Percentiles rank a stretch among this genome's conserved stretches.
Conservation (phyloP, 305 asterid species). For the Coffea humblotiana region DNA sequence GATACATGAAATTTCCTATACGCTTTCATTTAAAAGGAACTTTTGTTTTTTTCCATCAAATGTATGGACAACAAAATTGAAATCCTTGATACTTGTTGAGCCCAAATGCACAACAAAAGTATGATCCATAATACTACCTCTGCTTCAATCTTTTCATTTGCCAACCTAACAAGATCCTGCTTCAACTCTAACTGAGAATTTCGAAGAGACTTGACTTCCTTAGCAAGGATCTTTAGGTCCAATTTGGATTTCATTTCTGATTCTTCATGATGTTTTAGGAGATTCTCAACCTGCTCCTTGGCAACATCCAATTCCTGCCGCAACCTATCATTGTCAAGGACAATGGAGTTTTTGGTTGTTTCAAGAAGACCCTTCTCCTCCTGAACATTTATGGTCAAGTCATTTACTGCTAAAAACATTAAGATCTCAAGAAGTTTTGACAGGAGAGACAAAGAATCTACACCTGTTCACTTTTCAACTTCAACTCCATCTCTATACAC, state of each 20-base stretch:
- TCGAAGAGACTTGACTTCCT: constrained; percentile 66
- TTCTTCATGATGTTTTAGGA: constrained; percentile 51
- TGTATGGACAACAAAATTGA: neutral
- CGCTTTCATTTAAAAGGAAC: neutral
- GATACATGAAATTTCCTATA: neutral
- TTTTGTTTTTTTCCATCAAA: neutral
- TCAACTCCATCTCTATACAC: constrained; percentile 53
- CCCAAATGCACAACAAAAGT: neutral
- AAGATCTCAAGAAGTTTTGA: neutral
- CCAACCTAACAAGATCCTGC: constrained; percentile 51
- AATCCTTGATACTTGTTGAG: neutral
- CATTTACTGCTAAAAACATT: constrained; percentile 10
- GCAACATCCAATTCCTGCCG: constrained; percentile 46
- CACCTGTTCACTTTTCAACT: constrained; percentile 55
- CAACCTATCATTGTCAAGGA: constrained; percentile 50
- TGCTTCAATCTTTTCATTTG: constrained; percentile 43
- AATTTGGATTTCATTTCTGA: constrained; percentile 49
- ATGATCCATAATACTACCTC: constrained; percentile 37
- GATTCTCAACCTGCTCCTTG: constrained; percentile 43
- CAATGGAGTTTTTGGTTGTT: constrained; percentile 29
- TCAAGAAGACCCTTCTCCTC: constrained; percentile 42
- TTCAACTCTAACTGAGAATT: constrained; percentile 51
- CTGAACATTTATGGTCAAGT: constrained; percentile 27
- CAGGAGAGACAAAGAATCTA: constrained; percentile 23
- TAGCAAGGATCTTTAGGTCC: constrained; percentile 51